Percentiles rank a stretch among this genome's conserved stretches.
Conservation (phyloP, 2,329 filamentous ascomycete species). For the Talaromyces atroroseus region DNA sequence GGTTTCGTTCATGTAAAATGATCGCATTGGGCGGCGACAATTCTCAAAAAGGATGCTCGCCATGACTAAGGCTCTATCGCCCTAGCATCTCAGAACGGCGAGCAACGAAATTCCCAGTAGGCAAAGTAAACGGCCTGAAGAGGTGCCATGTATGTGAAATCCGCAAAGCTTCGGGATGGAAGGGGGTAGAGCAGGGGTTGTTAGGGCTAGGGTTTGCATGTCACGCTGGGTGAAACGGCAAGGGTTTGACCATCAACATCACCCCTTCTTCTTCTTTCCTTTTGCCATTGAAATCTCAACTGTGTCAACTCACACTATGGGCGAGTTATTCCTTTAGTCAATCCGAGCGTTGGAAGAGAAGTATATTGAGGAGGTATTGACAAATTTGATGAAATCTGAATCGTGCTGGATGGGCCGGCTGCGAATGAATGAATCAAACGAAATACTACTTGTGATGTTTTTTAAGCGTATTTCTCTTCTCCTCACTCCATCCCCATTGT, state of each 20-base stretch:
- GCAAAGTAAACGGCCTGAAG: background rate
- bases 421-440: too few relatives aligned
- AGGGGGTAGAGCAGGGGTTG: background rate
- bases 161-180: background rate
- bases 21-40: background rate
- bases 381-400: background rate
- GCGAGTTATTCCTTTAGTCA: background rate
- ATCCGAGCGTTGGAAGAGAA: background rate
- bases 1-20: background rate
- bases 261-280: background rate
- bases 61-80: background rate
- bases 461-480: background rate
- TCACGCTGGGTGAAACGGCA: slow-evolving; percentile 5
- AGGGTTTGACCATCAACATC: background rate
- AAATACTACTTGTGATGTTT: too few relatives aligned
- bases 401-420: background rate
- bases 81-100: background rate
- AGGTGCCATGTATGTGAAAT: background rate
- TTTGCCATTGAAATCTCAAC: background rate
- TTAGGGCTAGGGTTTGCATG: slow-evolving; percentile 5
- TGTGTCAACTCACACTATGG: background rate
- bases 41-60: background rate
- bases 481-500: background rate
- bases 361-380: background rate
- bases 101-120: background rate